Evolutionary conservation across 208 protist genomes (phyloP).

Genomic region (Trypanosoma grayi): DNA sequence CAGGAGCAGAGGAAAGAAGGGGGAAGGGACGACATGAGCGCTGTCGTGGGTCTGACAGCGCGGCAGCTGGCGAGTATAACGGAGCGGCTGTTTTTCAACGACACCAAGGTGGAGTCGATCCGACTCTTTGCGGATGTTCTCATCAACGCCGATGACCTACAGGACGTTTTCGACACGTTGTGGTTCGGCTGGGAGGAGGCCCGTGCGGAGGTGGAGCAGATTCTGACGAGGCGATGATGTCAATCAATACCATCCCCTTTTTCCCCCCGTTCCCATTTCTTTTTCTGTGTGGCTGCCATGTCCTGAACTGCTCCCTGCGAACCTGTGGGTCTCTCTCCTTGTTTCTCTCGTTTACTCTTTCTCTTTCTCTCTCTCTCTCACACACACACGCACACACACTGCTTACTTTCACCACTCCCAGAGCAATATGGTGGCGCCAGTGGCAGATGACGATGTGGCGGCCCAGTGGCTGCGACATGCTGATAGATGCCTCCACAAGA

Average conservation of each 20-base stretch:
- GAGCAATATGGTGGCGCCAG: not conserved
- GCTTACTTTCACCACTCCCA: too few species aligned
- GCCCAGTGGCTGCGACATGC: slow-evolving; percentile 7
- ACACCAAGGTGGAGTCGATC: slow-evolving; percentile 24
- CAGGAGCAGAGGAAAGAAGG: not conserved
- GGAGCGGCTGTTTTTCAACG: slow-evolving; percentile 25
- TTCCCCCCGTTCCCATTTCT: not conserved
- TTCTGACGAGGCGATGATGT: slow-evolving; percentile 10
- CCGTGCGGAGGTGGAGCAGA: slow-evolving; percentile 17
- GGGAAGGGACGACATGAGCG: not conserved
- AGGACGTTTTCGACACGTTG: slow-evolving; percentile 24
- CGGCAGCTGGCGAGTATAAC: slow-evolving; percentile 17
- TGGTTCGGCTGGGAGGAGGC: slow-evolving; percentile 30
- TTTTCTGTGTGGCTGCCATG: too few species aligned
- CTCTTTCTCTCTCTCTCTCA: not conserved
- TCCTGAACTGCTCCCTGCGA: too few species aligned
- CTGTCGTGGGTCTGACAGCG: slow-evolving; percentile 16
- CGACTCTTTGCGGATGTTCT: slow-evolving; percentile 19
- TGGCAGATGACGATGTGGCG: not conserved
- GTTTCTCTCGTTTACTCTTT: not conserved
- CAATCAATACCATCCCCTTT: not conserved
- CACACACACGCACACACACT: too few species aligned
- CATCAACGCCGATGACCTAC: slow-evolving; percentile 13
- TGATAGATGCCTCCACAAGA: not conserved
- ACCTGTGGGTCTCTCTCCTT: too few species aligned